Evolutionary conservation across 768 basidiomycete genomes (phyloP), one percentile per base, ranked within the genome.

Genomic region (Boletellus sp.): DNA sequence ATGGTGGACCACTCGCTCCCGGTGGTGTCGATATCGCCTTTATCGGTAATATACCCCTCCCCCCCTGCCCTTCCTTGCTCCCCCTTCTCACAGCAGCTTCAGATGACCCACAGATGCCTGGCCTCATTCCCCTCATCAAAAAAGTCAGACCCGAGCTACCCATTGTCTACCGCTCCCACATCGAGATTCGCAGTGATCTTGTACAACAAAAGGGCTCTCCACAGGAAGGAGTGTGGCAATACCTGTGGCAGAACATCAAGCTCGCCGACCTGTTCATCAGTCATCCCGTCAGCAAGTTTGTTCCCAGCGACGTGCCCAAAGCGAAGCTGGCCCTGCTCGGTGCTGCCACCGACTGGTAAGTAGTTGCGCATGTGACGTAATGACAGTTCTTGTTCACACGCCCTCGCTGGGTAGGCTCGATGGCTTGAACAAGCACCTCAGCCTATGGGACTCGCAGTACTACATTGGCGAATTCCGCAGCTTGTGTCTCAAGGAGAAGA

Each of bases 91-190:
- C 45, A 22, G 11, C 35, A 26, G 46, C 44, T 46, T 71, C 52
- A 79, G 88, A 91, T 70, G 89, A 91, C 69, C 89, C 89, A n/a
- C 88, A 92, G 68, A 91, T 96, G 83, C 89, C 92, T 36, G 92
- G 92, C 42, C 77, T 96, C 47, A 94, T 97, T 65, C 94, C 94
- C 6, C 77, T 94, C 57, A 95, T 96, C 76, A 84, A 81, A 66
- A 86, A 87, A 72, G 73, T 85, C 47, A 78, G 87, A 50, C 92
- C 93, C 3, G 84, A 87, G 22, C 73, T 94, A 41, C 93, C 93
- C 46, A 91, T 96, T 63, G 75, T 94, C 56, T 97, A 94, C 68
- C 85, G 94, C 39, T 95, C 92, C 45, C 94, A 96, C 74, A 96
- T 96, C 53, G 93, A 97, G 73, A 93, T 88, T 57, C 85, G 87